Conservation (phyloP, 2,329 filamentous ascomycete species). For the Trichoderma aggressivum region DNA sequence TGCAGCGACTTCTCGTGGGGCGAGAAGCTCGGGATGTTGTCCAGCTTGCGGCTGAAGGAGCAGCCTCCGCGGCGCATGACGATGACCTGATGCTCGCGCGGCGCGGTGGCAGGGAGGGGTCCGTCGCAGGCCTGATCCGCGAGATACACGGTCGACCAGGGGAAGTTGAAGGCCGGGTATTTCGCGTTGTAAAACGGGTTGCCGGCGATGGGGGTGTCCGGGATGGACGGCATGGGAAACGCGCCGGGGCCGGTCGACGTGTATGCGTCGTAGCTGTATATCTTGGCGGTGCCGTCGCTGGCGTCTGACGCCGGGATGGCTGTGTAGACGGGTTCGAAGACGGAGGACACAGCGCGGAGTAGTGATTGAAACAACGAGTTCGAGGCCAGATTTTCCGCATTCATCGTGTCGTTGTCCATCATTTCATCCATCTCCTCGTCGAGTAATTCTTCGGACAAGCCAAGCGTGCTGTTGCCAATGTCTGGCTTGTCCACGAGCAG, state of each 20-base stretch:
- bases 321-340: constrained; percentile 38
- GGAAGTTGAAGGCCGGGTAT: constrained; percentile 45
- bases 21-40: constrained; percentile 76
- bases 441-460: background rate
- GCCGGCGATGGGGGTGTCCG: constrained; percentile 49
- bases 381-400: constrained; percentile 24
- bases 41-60: constrained; percentile 77
- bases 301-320: constrained; percentile 29
- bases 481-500: constrained; percentile 43
- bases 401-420: constrained; percentile 9
- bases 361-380: constrained; percentile 47
- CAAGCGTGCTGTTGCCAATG: constrained; percentile 5
- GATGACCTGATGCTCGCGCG: constrained; percentile 68
- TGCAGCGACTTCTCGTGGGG: constrained; percentile 63
- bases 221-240: constrained; percentile 64
- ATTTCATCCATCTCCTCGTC: background rate
- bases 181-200: constrained; percentile 41
- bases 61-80: constrained; percentile 80
- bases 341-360: constrained; percentile 45
- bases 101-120: constrained; percentile 49
- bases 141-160: constrained; percentile 70
- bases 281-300: constrained; percentile 32
- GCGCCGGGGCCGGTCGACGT: constrained; percentile 57
- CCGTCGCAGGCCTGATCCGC: constrained; percentile 65
- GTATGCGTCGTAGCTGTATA: constrained; percentile 51